phyloP scores from a whole-genome alignment of 352 stramenopile genomes.

The Globisporangium paddicum region DNA sequence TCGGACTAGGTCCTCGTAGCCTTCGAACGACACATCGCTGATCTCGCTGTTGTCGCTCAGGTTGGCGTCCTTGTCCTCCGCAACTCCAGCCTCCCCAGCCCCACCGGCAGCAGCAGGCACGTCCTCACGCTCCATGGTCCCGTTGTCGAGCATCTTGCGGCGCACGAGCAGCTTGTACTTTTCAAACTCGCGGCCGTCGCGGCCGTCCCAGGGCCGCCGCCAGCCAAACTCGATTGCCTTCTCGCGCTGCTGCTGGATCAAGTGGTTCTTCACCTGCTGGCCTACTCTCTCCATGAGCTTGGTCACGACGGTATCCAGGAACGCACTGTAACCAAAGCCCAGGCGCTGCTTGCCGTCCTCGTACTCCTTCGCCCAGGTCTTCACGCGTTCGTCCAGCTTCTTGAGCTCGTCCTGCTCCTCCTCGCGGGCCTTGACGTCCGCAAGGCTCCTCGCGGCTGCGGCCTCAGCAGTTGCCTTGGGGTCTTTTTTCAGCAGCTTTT shows the following conservation, averaged over 20 bases:
- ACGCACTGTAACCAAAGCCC: constrained; percentile 43
- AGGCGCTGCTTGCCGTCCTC: constrained; percentile 36
- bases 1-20: constrained; percentile 51
- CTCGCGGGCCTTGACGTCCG: constrained; percentile 30
- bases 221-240: constrained; percentile 52
- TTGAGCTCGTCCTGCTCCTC: constrained; percentile 34
- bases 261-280: constrained; percentile 37
- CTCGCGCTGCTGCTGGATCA: constrained; percentile 59
- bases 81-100: constrained; percentile 1
- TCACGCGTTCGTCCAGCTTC: constrained; percentile 33
- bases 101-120: not conserved
- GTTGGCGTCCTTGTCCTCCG: constrained; percentile 8
- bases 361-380: constrained; percentile 35
- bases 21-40: constrained; percentile 69
- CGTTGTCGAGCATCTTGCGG: constrained; percentile 31
- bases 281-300: constrained; percentile 50
- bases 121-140: constrained; percentile 20
- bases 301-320: constrained; percentile 54
- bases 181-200: constrained; percentile 52
- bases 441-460: constrained; percentile 18
- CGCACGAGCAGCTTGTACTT: constrained; percentile 46
- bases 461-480: not conserved
- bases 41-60: constrained; percentile 64
- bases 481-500: constrained; percentile 17
- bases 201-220: constrained; percentile 64